Evolutionary conservation across 2,329 filamentous ascomycete genomes (phyloP), one percentile per base, ranked within the genome.

Genomic region (Fusarium xylarioides): DNA sequence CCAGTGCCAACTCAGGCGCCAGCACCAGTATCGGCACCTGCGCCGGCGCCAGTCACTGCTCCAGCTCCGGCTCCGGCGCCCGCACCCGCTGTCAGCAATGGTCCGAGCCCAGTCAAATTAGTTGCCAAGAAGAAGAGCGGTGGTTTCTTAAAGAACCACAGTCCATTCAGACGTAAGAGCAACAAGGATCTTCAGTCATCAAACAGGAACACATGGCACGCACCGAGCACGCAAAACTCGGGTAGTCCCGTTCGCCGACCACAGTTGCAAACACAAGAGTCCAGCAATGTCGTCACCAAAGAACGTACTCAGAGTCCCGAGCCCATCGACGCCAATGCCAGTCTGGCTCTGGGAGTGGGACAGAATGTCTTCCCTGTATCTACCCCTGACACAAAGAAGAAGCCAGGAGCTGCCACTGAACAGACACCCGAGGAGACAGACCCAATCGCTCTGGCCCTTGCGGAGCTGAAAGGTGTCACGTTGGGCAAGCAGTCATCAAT

Each of bases 291-390:
- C 61, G 77, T 81, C 57, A 78, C 81, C 19, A 75, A 81, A 15
- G 84, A 87, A 43, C 83, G 86, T 21, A 84, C 85, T 14, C 83
- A 84, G 19, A 97, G 94, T 77, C 94, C 94, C 7, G 94, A 97
- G 59, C 93, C 93, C 3, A 95, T 96, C 42, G 96, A 98, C 79
- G 95, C 95, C 63, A 92, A 96, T 70, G 95, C 95, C 43, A 97
- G 93, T 80, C 91, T 98, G 77, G 95, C 97, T 69, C 87, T 99
- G 34, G 98, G 98, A 77, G 90, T 99, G 61, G 96, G 96, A 12
- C 94, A 97, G 77, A 99, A 99, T 77, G 94, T 99, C 16, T 97
- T 99, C 78, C 91, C 97, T 63, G 95, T 99, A 15, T 92, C 93
- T 18, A 92, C 92, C 14, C 92, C 94, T 0, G 93, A 95, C 67